phyloP scores from a whole-genome alignment of 305 asterid genomes.

The Striga hermonthica region DNA sequence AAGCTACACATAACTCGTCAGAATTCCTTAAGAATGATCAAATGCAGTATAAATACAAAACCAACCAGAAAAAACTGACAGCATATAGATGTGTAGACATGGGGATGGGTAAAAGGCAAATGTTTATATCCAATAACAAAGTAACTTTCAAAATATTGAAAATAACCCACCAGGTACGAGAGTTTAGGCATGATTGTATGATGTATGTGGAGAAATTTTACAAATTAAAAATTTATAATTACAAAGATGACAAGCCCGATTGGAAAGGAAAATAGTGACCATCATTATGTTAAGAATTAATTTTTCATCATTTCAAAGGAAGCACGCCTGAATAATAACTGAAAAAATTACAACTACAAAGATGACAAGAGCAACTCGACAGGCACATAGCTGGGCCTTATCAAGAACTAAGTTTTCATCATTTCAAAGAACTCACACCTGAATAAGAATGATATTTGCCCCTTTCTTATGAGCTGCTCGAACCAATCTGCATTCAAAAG shows the following conservation, averaged over 20 bases:
- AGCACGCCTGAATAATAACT: no score
- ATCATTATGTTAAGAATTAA: no score
- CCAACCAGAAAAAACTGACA: neutral
- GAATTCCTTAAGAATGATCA: neutral
- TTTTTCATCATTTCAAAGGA: no score
- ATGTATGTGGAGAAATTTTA: neutral
- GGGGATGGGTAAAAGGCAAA: neutral
- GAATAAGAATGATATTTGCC: constrained; percentile 83
- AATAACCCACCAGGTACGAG: neutral
- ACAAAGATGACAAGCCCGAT: neutral
- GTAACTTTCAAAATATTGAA: neutral
- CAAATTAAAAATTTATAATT: neutral
- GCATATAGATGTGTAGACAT: constrained; percentile 5
- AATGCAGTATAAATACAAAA: constrained; percentile 8
- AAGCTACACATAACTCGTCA: no score
- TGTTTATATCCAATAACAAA: neutral
- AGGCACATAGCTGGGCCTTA: constrained; percentile 5
- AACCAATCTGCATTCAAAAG: constrained; percentile 66
- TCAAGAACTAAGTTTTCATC: constrained; percentile 3
- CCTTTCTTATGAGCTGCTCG: constrained; percentile 87
- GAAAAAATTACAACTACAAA: neutral
- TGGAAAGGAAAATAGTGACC: neutral
- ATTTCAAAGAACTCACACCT: constrained; percentile 46
- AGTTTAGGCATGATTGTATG: neutral
- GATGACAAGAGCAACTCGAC: constrained; percentile 9